phyloP scores from a whole-genome alignment of 176 grass and related monocot species.

The Oryza brachyantha region DNA sequence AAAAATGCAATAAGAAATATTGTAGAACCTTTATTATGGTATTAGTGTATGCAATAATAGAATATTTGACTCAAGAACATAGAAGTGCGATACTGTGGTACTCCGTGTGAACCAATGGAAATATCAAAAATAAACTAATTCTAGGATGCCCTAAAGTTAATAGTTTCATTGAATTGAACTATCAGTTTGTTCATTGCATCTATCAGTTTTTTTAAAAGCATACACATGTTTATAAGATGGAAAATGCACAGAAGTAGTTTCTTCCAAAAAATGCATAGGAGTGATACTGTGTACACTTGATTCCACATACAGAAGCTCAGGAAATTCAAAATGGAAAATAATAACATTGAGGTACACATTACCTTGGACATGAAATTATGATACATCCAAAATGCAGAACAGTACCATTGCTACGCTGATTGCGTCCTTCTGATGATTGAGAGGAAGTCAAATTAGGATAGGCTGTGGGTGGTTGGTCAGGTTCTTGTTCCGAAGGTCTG shows the following conservation, averaged over 20 bases:
- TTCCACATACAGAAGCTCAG: background rate
- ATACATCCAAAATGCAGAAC: constrained; percentile 38
- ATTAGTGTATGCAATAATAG: constrained; percentile 1
- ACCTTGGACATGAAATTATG: constrained; percentile 51
- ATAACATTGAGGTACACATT: constrained; percentile 13
- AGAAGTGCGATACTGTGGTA: background rate
- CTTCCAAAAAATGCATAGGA: background rate
- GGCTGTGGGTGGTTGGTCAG: constrained; percentile 38
- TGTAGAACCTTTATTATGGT: background rate
- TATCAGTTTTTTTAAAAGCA: constrained; percentile 4
- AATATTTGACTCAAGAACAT: background rate
- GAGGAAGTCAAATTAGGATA: constrained; percentile 56
- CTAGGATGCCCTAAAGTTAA: background rate
- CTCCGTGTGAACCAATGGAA: constrained; percentile 21
- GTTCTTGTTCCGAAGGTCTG: constrained; percentile 61
- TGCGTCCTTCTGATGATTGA: constrained; percentile 42
- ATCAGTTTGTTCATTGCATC: background rate
- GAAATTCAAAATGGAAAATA: constrained; percentile 19
- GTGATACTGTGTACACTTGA: constrained; percentile 4
- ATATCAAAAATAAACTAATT: constrained; percentile 1
- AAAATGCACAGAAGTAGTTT: constrained; percentile 11
- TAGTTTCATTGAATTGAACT: background rate
- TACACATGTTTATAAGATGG: background rate
- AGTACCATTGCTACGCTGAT: constrained; percentile 28
- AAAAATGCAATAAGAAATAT: background rate